Evolutionary conservation across 495 filamentous ascomycete genomes (phyloP), one percentile per base, ranked within the genome.

Genomic region (Penicillium lagena): DNA sequence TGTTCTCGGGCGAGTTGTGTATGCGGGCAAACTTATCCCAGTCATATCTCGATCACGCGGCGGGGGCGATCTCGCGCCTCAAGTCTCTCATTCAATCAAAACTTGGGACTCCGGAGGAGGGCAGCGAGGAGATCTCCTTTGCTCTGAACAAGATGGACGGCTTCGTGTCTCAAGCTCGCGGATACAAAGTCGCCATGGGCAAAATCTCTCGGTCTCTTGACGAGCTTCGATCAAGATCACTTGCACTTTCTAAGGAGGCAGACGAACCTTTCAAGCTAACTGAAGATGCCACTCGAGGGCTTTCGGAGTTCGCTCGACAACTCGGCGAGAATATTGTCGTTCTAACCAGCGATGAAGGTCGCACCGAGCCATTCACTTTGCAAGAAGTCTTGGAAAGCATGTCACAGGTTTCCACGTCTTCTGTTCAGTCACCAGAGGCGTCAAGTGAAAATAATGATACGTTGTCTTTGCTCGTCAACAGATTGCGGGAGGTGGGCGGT

Each of bases 191-290:
- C 14, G 75, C 94, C 17, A 81, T 84, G 50, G 75, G 78, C 39
- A 97, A 97, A 63, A 80, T 87, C 6, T 73, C 85, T 12, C 77
- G 85, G 30, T 76, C 87, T 29, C 65, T 96, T 5, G 82, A 89
- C 35, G 90, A 96, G 40, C 71, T 95, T 34, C 84, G 81, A 50
- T 72, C 79, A 0, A 71, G 91, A 35, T 91, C 86, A 5, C 70
- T 97, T 27, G 86, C 87, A 12, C 76, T 95, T 13, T 49, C 79
- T 63, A 42, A 82, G 77, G 50, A 83, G 72, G 59, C 59, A 43
- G 45, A 55, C 37, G 43, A 61, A 28, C 61, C 67, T 6, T 85
- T 87, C 52, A 74, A 77, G 38, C 70, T 73, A 35, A 80, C 79
- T 40, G 85, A 93, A 51, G 55, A 65, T 0, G 76, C 72, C 29